A percentile compares a stretch with the other conserved stretches of the same genome.
Conservation (phyloP, 371 early-diverging fungal genomes). For the Entomophthora muscae region DNA sequence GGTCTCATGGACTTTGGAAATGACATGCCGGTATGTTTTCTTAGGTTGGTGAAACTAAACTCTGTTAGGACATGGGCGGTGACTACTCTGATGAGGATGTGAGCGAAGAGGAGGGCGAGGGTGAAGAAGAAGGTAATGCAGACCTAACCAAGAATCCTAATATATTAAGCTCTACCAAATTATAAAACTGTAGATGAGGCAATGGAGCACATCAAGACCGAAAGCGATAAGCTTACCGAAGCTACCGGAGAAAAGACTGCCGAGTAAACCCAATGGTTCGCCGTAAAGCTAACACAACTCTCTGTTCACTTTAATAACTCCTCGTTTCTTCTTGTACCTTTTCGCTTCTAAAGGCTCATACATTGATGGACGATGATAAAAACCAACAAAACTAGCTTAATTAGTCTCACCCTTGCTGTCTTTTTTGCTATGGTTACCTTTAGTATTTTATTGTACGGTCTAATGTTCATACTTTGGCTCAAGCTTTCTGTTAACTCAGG, state of each 20-base stretch:
- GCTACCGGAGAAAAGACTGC: constrained; percentile 24
- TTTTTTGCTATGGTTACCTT: no score
- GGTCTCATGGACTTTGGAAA: constrained; percentile 24
- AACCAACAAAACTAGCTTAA: no score
- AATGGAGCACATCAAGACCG: constrained; percentile 76
- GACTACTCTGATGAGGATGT: not conserved
- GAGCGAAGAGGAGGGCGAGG: not conserved
- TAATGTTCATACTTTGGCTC: no score
- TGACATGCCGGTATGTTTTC: constrained; percentile 20
- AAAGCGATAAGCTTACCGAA: constrained; percentile 91
- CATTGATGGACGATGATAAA: no score
- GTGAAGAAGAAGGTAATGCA: not conserved
- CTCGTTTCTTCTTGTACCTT: no score
- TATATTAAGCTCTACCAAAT: not conserved
- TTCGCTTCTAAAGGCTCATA: no score
- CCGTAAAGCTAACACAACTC: no score
- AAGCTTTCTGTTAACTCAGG: no score
- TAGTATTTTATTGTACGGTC: no score
- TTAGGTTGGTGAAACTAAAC: not conserved
- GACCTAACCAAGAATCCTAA: not conserved
- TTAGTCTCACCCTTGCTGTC: no score
- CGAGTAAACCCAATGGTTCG: no score
- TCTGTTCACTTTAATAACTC: no score
- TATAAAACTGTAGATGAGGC: constrained; percentile 46
- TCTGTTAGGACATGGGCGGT: not conserved